Percentiles rank a stretch among this genome's conserved stretches.
phyloP scores from a whole-genome alignment of 1,284 basidiomycete species.

The Tetrapyrgos nigripes region DNA sequence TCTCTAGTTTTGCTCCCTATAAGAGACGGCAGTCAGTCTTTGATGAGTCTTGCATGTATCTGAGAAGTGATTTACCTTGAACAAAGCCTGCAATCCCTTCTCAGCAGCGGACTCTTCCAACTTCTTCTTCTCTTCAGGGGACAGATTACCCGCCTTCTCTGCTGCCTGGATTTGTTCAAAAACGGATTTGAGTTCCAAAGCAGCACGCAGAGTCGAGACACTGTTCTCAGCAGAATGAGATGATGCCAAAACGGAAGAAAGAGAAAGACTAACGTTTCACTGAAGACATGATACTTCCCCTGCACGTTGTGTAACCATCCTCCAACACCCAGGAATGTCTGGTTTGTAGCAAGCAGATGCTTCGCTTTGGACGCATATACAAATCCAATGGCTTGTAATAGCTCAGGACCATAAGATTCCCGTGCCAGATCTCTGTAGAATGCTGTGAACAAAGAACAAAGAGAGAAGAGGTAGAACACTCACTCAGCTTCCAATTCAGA shows the following conservation, averaged over 20 bases:
- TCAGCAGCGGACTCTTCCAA: constrained; percentile 97
- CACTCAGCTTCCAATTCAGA: constrained; percentile 86
- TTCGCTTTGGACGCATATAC: constrained; percentile 88
- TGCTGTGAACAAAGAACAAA: constrained; percentile 5
- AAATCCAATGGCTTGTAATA: constrained; percentile 91
- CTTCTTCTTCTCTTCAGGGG: constrained; percentile 86
- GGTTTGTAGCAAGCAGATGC: constrained; percentile 81
- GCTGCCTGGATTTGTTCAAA: constrained; percentile 96
- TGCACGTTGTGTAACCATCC: constrained; percentile 96
- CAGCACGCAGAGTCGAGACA: constrained; percentile 87
- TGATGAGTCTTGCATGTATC: neutral
- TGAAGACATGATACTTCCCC: constrained; percentile 92
- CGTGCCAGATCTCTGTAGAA: constrained; percentile 75
- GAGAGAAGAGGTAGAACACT: constrained; percentile 34
- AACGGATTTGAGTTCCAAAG: constrained; percentile 92
- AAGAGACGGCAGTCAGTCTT: neutral
- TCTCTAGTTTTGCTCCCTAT: constrained; percentile 93
- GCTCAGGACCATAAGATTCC: constrained; percentile 94
- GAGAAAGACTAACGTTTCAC: constrained; percentile 77
- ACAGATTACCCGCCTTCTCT: constrained; percentile 86
- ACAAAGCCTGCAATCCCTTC: constrained; percentile 92
- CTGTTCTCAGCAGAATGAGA: constrained; percentile 43
- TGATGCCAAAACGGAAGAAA: constrained; percentile 3
- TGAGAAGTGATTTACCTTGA: constrained; percentile 72
- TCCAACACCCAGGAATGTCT: constrained; percentile 82